Conservation (phyloP, 2,329 filamentous ascomycete genomes). For the Venturiaceae sp. region DNA sequence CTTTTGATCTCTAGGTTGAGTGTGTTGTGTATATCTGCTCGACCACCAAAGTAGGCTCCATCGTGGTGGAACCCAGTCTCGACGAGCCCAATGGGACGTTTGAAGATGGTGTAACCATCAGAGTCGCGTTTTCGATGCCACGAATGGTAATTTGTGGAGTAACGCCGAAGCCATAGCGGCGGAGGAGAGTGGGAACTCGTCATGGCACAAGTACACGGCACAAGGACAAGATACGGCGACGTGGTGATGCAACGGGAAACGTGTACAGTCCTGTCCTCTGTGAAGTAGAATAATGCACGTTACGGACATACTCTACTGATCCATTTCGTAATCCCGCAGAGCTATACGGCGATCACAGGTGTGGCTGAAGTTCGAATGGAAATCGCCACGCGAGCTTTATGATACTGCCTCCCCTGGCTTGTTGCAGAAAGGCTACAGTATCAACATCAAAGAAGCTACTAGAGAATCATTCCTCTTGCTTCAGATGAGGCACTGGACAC, state of each 20-base stretch:
- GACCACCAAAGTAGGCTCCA: slow-evolving; percentile 32
- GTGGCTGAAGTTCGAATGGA: no score
- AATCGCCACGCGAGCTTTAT: no score
- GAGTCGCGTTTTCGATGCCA: slow-evolving; percentile 19
- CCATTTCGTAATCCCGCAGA: no score
- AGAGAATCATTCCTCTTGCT: no score
- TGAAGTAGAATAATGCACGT: no score
- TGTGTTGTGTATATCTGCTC: slow-evolving; percentile 33
- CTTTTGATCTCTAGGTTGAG: slow-evolving; percentile 27
- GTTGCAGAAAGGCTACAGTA: no score
- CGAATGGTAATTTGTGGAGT: slow-evolving; percentile 26
- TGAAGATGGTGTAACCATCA: slow-evolving; percentile 17
- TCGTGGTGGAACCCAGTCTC: slow-evolving; percentile 36
- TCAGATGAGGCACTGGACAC: no score
- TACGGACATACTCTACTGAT: no score
- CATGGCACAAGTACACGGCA: neutral
- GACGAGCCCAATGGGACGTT: slow-evolving; percentile 31
- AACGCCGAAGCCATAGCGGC: slow-evolving; percentile 31
- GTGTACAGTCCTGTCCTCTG: neutral
- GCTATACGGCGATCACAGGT: no score
- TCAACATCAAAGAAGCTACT: no score
- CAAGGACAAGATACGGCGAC: neutral
- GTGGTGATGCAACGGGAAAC: neutral
- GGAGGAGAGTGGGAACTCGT: neutral
- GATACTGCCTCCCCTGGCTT: no score